Base-by-base conservation (phyloP, 2,329 filamentous ascomycete species). In the Penicillium aurantiogriseum region DNA sequence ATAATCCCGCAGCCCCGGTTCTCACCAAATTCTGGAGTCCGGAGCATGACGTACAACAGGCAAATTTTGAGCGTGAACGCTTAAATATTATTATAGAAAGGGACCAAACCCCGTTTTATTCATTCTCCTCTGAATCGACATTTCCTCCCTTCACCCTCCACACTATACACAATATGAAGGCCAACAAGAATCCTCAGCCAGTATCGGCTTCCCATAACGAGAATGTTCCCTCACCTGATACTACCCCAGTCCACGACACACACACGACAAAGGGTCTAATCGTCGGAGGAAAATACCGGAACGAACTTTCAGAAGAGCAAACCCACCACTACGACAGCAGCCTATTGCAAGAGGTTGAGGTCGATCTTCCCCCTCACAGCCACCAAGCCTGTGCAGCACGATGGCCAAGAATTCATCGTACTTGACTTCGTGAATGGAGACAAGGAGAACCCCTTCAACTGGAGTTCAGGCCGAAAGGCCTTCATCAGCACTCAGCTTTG, bases 391-490 rank as follows among this genome's bases (percentile, higher is more conserved):
- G 72, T 73, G n/a, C 56, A 71, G 43, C 70, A 79, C 47, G 69
- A 81, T 58, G 79, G 71, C 53, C 72, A 77, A 47, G 74, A 81
- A 49, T 77, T 74, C 46, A 74, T 82, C 54, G 69, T 81, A 11
- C 73, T 83, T 5, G 73, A 74, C 36, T 83, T 81, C 58, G 74
- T 75, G 1, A 66, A 74, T 1, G 77, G 74, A 11, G 81, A 83
- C 59, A 71, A 70, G 21, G 75, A 81, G 63, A 81, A 83, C 60
- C 81, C 81, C 0, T 82, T 81, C 74, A 82, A 83, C 67, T 83
- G 78, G 77, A 74, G 71, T 40, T 63, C 66, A 2, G 71, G 68
- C 51, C 72, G 76, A 56, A 82, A 81, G 69, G 70, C 74, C 4
- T 76, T 77, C 61, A 79, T 82, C 60, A 78, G 78, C 3, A 60